Base-by-base conservation (phyloP, 345 rosid species). In the Eutrema yunnanense region DNA sequence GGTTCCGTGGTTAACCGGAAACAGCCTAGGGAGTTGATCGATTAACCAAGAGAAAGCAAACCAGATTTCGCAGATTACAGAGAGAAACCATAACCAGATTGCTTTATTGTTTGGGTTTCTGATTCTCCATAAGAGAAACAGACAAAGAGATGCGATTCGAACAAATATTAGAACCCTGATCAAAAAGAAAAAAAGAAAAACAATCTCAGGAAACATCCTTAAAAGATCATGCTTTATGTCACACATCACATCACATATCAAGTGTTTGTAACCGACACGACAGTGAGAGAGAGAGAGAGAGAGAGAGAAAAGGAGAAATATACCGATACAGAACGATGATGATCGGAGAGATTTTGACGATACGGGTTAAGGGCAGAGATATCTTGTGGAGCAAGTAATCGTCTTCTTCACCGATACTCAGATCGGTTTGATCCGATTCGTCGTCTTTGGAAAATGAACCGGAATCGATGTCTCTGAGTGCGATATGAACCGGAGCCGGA, bases 11-110 rank as follows among this genome's bases (percentile, higher is more conserved):
- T 82, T 81, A 34, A 88, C 55, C 0, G 96, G 98, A 16, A 75
- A 80, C 19, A 89, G 85, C 86, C 88, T 92, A 2, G 98, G 98
- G 60, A 89, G 83, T 80, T 92, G 94, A 62, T 92, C 96, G 6
- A 89, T 87, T 38, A 92, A 68, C 98, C 98, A 92, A 59, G 92
- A 86, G 81, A 89, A 89, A 57, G 88, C 94, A 56, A 92, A 89
- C 98, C 98, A 92, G 57, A 88, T 59, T 78, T 92, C 98, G 44
- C 96, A 92, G 63, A 85, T 57, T 5, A 86, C 83, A 7, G 96
- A 92, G 84, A 89, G 82, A 8, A 82, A 69, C 92, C 92, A 92
- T 72, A 92, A 67, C 98, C 98, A 92, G 5, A 88, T 77, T 57
- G 96, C 96, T 47, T 86, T 88, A 38, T 88, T 81, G 67, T 89